Conservation (phyloP, 2,329 filamentous ascomycete species). For the Claviceps cyperi region DNA sequence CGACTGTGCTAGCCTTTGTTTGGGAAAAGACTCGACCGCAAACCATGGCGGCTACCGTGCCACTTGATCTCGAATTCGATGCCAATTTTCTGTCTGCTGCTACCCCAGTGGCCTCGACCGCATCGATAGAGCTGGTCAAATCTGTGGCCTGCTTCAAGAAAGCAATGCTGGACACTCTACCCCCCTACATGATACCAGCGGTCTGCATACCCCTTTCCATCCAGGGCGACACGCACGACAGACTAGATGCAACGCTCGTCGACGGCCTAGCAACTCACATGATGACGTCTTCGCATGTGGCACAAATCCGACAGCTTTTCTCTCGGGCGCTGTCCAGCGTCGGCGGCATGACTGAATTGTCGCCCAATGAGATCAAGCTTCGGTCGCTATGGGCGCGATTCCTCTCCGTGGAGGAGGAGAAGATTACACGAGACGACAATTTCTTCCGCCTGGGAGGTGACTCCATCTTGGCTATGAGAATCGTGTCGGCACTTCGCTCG, state of each 20-base stretch:
- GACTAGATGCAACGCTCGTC: conserved; percentile 22
- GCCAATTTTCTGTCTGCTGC: background rate
- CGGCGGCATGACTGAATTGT: background rate
- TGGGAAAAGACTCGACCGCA: background rate
- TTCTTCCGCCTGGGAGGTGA: conserved; percentile 48
- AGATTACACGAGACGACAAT: conserved; percentile 39
- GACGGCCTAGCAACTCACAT: conserved; percentile 23
- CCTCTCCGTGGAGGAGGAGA: conserved; percentile 26
- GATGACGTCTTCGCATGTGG: background rate
- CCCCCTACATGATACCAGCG: conserved; percentile 13
- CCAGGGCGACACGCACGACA: background rate
- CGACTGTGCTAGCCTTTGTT: background rate
- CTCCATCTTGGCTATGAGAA: conserved; percentile 45
- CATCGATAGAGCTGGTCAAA: conserved; percentile 10
- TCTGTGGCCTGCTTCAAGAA: conserved; percentile 13
- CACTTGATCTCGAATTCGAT: conserved; percentile 5
- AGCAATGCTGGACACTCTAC: conserved; percentile 12
- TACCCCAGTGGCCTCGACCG: conserved; percentile 6
- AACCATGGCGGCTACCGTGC: background rate
- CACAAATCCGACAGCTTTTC: background rate
- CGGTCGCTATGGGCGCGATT: conserved; percentile 34
- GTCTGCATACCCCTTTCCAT: background rate
- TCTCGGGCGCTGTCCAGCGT: background rate
- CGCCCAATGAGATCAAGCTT: conserved; percentile 16
- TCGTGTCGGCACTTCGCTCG: conserved; percentile 39